Evolutionary conservation across 2,329 filamentous ascomycete genomes (phyloP).

Genomic region (Calonectria hawksworthii): DNA sequence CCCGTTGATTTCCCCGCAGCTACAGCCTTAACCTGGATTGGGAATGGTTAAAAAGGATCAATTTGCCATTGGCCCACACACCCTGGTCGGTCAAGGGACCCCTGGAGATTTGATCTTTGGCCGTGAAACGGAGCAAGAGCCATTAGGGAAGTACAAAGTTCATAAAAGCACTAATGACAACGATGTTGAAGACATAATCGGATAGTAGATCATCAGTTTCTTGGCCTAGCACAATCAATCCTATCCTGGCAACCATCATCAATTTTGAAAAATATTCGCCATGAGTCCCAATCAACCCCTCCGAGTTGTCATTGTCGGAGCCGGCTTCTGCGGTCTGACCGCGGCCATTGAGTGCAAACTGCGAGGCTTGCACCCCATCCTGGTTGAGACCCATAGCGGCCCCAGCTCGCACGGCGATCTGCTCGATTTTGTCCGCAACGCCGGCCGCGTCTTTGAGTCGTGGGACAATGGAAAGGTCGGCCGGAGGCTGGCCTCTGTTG

Average conservation of each 20-base stretch:
- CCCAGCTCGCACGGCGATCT: constrained; percentile 12
- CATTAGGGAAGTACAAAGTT: not conserved
- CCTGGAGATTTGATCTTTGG: not conserved
- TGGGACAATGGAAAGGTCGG: constrained; percentile 20
- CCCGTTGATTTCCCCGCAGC: not conserved
- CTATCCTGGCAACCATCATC: not conserved
- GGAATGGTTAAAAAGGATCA: not conserved
- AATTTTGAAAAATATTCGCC: not conserved
- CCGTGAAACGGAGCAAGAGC: not conserved
- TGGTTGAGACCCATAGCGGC: constrained; percentile 5
- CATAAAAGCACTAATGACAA: not conserved
- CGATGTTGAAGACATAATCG: not conserved
- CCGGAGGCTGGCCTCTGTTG: not conserved
- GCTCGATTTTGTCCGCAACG: constrained; percentile 19
- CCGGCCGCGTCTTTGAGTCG: constrained; percentile 5
- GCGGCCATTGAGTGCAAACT: constrained; percentile 19
- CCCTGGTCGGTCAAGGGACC: not conserved
- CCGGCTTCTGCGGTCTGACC: constrained; percentile 18
- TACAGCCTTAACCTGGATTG: not conserved
- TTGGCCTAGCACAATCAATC: not conserved
- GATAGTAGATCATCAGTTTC: not conserved
- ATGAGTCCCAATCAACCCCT: not conserved
- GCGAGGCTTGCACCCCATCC: constrained; percentile 16
- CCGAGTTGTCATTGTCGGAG: constrained; percentile 19
- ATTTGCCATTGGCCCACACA: not conserved